A percentile compares a stretch with the other conserved stretches of the same genome.
These are phyloP conservation scores for Xanthoconium separans DNA, from an alignment of 1,284 basidiomycete species.

Conservation along the genomic window DNA sequence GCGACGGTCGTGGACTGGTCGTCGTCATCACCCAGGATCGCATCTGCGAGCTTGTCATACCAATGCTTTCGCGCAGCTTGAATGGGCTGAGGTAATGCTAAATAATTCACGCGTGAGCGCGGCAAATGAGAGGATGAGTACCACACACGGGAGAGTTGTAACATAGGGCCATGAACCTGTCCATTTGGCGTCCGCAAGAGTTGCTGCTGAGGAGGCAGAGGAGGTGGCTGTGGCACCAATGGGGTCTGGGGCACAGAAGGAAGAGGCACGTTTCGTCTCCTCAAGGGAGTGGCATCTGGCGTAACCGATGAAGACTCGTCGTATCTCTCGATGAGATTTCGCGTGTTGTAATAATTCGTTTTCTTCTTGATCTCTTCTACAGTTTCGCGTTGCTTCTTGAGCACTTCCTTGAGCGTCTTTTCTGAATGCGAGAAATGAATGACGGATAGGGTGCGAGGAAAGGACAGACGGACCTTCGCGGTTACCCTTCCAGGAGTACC, in stretches of 20 bases:
- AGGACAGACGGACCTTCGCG: conserved; percentile 68
- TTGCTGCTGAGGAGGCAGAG: conserved; percentile 21
- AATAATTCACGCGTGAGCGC: conserved; percentile 9
- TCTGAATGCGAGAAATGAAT: conserved; percentile 47
- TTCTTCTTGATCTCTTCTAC: conserved; percentile 98
- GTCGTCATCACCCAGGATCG: conserved; percentile 83
- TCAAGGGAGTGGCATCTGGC: conserved; percentile 35
- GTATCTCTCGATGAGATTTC: conserved; percentile 88
- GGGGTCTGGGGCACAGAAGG: conserved; percentile 27
- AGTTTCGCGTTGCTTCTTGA: conserved; percentile 81
- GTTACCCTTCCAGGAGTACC: conserved; percentile 83
- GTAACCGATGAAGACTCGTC: conserved; percentile 56
- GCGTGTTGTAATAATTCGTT: conserved; percentile 92
- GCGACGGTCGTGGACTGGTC: conserved; percentile 43
- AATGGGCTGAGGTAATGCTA: conserved; percentile 40
- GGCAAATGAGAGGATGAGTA: background rate
- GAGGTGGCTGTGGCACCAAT: conserved; percentile 13
- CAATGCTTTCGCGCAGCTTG: conserved; percentile 74
- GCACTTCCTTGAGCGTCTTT: conserved; percentile 71
- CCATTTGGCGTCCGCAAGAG: conserved; percentile 22
- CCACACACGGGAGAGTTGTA: conserved; percentile 44
- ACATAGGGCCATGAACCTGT: conserved; percentile 22
- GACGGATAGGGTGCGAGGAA: background rate
- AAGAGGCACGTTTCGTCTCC: conserved; percentile 25
- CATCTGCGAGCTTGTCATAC: conserved; percentile 89